These are phyloP conservation scores for Moniliophthora roreri DNA, from an alignment of 1,284 basidiomycete species.

Conservation along the genomic window DNA sequence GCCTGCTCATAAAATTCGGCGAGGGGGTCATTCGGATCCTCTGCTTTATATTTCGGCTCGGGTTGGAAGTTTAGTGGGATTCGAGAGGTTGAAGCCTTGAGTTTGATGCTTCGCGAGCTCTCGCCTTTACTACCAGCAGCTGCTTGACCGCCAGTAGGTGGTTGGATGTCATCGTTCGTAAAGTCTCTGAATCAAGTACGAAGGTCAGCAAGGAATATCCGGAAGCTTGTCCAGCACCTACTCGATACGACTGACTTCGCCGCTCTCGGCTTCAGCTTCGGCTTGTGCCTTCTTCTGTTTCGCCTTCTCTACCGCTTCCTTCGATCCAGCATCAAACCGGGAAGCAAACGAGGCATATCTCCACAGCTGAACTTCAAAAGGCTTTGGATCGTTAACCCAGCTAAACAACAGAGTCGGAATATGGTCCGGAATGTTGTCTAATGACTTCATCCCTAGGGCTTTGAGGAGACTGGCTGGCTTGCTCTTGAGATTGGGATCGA, in stretches of 20 bases:
- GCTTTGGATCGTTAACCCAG: conserved; percentile 44
- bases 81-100: conserved; percentile 5
- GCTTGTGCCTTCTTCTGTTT: not conserved
- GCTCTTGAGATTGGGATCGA: conserved; percentile 33
- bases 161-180: not conserved
- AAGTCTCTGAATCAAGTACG: not conserved
- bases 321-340: not conserved
- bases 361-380: conserved; percentile 14
- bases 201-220: not conserved
- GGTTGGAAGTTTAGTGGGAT: conserved; percentile 7
- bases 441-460: conserved; percentile 43
- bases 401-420: conserved; percentile 64
- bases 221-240: not conserved
- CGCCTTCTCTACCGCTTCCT: no score
- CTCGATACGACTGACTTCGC: not conserved
- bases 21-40: conserved; percentile 48
- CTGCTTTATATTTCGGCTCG: not conserved
- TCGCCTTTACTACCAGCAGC: not conserved
- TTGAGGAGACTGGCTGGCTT: conserved; percentile 27
- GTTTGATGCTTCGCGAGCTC: not conserved
- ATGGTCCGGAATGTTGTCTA: conserved; percentile 56
- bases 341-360: not conserved
- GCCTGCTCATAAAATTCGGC: conserved; percentile 62
- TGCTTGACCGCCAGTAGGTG: not conserved
- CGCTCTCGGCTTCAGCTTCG: not conserved